phyloP scores from a whole-genome alignment of 352 stramenopile genomes.

The Phytophthora rubi region DNA sequence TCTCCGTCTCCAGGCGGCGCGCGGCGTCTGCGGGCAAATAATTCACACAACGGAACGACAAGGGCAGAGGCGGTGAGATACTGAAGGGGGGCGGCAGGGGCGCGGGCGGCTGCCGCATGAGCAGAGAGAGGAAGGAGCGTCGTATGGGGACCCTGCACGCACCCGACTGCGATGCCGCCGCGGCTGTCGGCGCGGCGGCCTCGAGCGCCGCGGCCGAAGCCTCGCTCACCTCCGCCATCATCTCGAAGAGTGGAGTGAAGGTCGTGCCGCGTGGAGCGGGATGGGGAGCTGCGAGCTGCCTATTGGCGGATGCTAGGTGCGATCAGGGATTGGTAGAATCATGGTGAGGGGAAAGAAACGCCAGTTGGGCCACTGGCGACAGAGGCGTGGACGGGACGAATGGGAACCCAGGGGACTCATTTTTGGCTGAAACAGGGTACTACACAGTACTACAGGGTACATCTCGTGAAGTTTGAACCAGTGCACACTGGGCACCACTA shows the following conservation, averaged over 20 bases:
- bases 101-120: conserved; percentile 16
- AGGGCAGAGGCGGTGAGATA: conserved; percentile 12
- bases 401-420: background rate
- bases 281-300: conserved; percentile 1
- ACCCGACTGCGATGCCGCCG: conserved; percentile 18
- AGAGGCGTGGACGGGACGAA: background rate
- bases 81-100: conserved; percentile 5
- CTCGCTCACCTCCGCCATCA: conserved; percentile 41
- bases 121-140: conserved; percentile 19
- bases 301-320: too few relatives aligned
- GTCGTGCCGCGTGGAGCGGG: conserved; percentile 29
- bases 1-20: conserved; percentile 61
- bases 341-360: background rate
- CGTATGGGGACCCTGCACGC: conserved; percentile 3
- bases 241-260: conserved; percentile 9
- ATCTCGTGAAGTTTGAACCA: too few relatives aligned
- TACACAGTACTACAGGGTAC: too few relatives aligned
- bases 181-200: background rate
- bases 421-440: too few relatives aligned
- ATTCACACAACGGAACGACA: conserved; percentile 25
- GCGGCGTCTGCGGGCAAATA: conserved; percentile 2
- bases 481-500: too few relatives aligned
- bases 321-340: conserved; percentile 26
- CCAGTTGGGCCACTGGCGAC: background rate
- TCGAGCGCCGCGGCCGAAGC: conserved; percentile 12